Evolutionary conservation across 306 rosid species (phyloP), one percentile per base, ranked within the genome.

Genomic region (Pyrus communis): DNA sequence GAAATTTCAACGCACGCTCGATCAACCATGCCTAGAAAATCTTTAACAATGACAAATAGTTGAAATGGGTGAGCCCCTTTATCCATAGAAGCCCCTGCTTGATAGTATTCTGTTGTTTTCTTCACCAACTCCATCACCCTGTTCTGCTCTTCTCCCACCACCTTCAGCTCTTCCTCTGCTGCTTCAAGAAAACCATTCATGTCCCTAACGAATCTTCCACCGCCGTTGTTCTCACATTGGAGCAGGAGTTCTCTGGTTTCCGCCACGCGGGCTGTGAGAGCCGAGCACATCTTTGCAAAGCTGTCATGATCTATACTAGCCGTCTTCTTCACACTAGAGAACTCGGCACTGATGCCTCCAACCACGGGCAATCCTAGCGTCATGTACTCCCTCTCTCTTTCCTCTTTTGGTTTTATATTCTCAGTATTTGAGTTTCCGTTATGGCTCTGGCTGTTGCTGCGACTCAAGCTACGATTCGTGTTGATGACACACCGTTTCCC

Each of bases 21-120:
- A 86, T 96, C 99, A 27, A 92, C 98, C 99, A 89, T 92, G 72
- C 82, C 87, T 9, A 96, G 86, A 58, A 96, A 96, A 86, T 96
- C 96, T 79, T 88, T 96, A 2, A 96, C 91, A 63, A 92, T 85
- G 25, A 71, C 90, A 83, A 96, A 96, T 12, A 96, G 81, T 77
- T 87, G 87, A 84, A 90, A 88, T 27, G 89, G 78, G 55, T 88
- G 84, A 49, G 87, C 89, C 79, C 81, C 86, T 63, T 66, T 78
- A 2, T 88, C 89, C 80, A 81, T 92, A 19, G 88, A 89, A 84
- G 87, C 80, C 65, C 91, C 96, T 19, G 89, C 86, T 81, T 96
- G 93, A 75, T 87, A 91, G 79, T 87, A 91, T 54, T 91, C 89
- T 9, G 90, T 91, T 68, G 93, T 92, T 77, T 78, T 87, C 84